Evolutionary conservation across 2,329 filamentous ascomycete species (phyloP), one percentile per base, ranked within the genome.

Genomic region (Penicillium sclerotigenum): DNA sequence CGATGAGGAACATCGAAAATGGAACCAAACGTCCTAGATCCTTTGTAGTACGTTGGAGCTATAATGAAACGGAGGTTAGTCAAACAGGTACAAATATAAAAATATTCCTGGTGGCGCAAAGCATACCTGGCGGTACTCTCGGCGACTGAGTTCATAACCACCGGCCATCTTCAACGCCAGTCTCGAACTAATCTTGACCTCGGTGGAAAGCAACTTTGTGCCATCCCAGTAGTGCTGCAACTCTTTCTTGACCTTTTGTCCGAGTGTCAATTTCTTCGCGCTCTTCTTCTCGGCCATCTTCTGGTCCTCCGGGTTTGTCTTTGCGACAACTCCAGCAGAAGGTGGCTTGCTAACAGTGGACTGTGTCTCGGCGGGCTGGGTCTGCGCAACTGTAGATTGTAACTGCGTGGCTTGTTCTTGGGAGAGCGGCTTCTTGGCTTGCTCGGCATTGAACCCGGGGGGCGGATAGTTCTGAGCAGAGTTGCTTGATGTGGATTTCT

Each of bases 141-240:
- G 86, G 61, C 94, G 87, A 57, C 90, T 97, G 62, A 99, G 85
- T 76, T 99, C 94, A 77, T 99, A 99, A 8, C 94, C 94, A 57
- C 90, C 92, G 14, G 92, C 91, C 94, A 99, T 99, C 80, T 97
- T 97, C 73, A 97, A 75, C 6, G 92, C 94, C 63, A 99, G 79
- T 60, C 88, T 88, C 59, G 89, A 90, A 74, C 93, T 97, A 73
- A 99, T 99, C 75, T 81, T 90, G 71, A 97, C 87, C 77, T 99
- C 94, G 1, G 91, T 89, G 22, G 88, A 92, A 64, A 99, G 80
- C 68, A 99, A 81, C 77, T 99, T 99, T 28, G 91, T 97, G 58
- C 94, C 94, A 76, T 99, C 94, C 93, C 94, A 97, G 79, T 99
- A 99, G 75, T 99, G 94, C 59, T 87, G 85, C 14, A 81, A 82